Evolutionary conservation across 2,329 filamentous ascomycete species (phyloP).

Genomic region (Aspergillus pseudoviridinutans): DNA sequence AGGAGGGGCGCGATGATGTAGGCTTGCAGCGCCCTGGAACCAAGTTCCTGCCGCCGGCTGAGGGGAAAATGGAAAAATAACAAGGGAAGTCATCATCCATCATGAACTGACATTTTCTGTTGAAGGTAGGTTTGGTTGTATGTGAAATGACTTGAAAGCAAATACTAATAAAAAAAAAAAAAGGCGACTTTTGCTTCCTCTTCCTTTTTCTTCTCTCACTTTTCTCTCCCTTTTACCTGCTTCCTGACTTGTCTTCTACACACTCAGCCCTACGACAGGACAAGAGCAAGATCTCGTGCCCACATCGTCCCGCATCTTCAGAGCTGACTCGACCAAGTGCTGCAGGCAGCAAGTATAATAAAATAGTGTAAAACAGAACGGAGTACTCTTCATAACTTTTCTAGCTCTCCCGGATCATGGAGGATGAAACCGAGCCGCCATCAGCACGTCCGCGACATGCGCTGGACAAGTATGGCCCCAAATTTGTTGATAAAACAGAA

Average conservation of each 20-base stretch:
- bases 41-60: not conserved
- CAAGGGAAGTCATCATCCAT: not conserved
- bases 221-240: not conserved
- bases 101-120: not conserved
- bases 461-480: slow-evolving; percentile 35
- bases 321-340: not conserved
- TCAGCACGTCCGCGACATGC: slow-evolving; percentile 19
- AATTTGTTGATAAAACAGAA: slow-evolving; percentile 38
- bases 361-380: not conserved
- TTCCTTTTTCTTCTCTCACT: not conserved
- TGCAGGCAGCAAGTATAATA: slow-evolving; percentile 5
- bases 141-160: not conserved
- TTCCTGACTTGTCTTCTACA: not conserved
- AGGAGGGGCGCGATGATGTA: not conserved
- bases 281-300: not conserved
- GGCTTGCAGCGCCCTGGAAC: not conserved
- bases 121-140: not conserved
- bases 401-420: slow-evolving; percentile 3
- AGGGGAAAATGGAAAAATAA: not conserved
- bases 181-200: not conserved
- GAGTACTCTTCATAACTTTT: not conserved
- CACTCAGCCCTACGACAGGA: not conserved
- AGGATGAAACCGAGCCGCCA: slow-evolving; percentile 11
- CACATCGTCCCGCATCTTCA: not conserved
- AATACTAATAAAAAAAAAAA: no score